Base-by-base conservation (phyloP, 352 stramenopile genomes). In the Phytophthora pistaciae region DNA sequence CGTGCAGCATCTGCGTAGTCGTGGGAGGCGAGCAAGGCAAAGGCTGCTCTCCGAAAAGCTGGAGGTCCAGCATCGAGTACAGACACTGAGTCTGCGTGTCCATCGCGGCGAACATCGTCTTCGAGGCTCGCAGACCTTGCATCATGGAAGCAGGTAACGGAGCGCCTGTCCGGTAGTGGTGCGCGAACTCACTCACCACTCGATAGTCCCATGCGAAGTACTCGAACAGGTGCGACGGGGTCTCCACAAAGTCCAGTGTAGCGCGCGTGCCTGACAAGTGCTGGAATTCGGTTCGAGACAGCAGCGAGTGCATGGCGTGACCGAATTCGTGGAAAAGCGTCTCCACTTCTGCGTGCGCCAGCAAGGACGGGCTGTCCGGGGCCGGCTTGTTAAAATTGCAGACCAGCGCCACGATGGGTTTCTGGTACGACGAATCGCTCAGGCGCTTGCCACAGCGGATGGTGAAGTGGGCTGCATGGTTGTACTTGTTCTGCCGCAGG, bases 271-370 rank as follows among this genome's bases (percentile, higher is more conserved):
- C 98, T 5, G 91, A 98, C 18, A 99, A 70, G 68, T 99, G 98
- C 84, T 99, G 98, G 69, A 99, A 99, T 59, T 97, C 90, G 6
- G 97, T 99, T 23, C 90, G 85, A 36, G 93, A 98, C 8, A 99
- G 79, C 40, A 99, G 74, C 18, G 97, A 99, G 79, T 99, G 97
- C 72, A 99, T 86, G 23, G 95, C 97, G 75, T 99, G 98, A 5
- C 98, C 98, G 71, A 99, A 99, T 81, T 99, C 97, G 71, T 99
- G 98, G 73, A 99, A 99, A 5, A 99, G 85, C 8, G 98, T 99
- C 85, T 99, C 96, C 11, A 99, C 93, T 78, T 99, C 97, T 0
- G 90, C 91, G 70, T 99, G 97, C 7, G 84, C 91, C 56, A 96
- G 59, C 29, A 96, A 81, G 5, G 84, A 91, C 5, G 89, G 89